Evolutionary conservation across 306 rosid genomes (phyloP).

Genomic region (Begonia masoniana): DNA sequence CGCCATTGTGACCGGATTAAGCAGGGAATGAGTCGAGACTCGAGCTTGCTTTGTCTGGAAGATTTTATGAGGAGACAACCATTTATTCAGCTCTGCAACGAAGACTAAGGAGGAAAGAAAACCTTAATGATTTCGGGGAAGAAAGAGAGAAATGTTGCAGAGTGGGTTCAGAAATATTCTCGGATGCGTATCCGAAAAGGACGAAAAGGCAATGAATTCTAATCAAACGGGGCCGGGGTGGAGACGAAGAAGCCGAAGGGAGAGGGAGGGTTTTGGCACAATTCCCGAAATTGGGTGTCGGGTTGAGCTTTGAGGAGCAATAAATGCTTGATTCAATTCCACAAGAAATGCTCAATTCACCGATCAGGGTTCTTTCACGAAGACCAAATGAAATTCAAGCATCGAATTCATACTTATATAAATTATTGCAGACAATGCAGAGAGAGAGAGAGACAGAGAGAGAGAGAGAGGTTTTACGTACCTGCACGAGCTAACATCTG

Average conservation of each 20-base stretch:
- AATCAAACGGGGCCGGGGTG: conserved; percentile 23
- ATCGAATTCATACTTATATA: neutral
- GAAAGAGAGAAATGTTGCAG: neutral
- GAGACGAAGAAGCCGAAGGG: conserved; percentile 11
- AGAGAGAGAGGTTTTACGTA: conserved; percentile 19
- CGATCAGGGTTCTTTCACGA: neutral
- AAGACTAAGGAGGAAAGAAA: no score
- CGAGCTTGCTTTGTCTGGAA: no score
- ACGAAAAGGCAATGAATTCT: conserved; percentile 32
- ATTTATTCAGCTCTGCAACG: no score
- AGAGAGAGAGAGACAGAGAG: no score
- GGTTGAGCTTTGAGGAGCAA: conserved; percentile 18
- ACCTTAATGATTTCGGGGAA: no score
- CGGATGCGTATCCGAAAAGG: conserved; percentile 30
- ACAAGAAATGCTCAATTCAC: conserved; percentile 5
- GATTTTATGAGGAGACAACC: no score
- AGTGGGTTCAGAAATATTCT: conserved; percentile 22
- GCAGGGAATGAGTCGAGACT: neutral
- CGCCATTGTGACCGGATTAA: conserved; percentile 7
- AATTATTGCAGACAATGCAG: no score
- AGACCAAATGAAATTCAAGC: neutral
- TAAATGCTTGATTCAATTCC: conserved; percentile 33
- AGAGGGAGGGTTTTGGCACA: conserved; percentile 24
- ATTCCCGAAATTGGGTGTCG: conserved; percentile 14
- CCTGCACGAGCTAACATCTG: conserved; percentile 53